Conservation (phyloP, 352 stramenopile species). For the Discostella stelligera region DNA sequence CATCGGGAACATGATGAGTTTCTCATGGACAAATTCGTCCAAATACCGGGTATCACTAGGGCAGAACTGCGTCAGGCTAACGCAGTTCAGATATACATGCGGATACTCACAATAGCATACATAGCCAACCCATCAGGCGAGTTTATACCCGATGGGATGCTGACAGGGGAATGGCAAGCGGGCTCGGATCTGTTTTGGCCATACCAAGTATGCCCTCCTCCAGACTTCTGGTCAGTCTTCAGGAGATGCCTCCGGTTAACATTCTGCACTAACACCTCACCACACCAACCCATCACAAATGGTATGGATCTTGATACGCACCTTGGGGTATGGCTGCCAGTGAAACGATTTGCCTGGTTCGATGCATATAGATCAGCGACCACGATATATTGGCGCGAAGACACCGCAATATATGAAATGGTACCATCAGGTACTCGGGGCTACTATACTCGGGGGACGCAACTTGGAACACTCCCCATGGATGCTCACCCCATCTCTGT, state of each 20-base stretch:
- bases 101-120: neutral
- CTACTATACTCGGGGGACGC: no score
- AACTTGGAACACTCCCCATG: no score
- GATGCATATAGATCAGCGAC: neutral
- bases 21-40: neutral
- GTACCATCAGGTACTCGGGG: no score
- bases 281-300: neutral
- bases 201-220: no score
- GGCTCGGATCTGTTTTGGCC: conserved; percentile 4
- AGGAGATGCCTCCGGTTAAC: neutral
- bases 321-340: neutral
- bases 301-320: neutral
- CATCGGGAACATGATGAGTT: neutral
- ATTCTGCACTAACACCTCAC: no score
- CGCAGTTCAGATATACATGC: neutral
- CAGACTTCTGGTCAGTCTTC: neutral
- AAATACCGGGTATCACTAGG: neutral
- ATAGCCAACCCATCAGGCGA: neutral
- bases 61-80: no score
- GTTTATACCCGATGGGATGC: neutral
- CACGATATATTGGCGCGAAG: no score
- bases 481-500: no score
- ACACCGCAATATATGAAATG: no score
- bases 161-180: neutral
- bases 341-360: neutral